Evolutionary conservation across 2,329 filamentous ascomycete genomes (phyloP), one percentile per base, ranked within the genome.

Genomic region (Fusarium odoratissimum): DNA sequence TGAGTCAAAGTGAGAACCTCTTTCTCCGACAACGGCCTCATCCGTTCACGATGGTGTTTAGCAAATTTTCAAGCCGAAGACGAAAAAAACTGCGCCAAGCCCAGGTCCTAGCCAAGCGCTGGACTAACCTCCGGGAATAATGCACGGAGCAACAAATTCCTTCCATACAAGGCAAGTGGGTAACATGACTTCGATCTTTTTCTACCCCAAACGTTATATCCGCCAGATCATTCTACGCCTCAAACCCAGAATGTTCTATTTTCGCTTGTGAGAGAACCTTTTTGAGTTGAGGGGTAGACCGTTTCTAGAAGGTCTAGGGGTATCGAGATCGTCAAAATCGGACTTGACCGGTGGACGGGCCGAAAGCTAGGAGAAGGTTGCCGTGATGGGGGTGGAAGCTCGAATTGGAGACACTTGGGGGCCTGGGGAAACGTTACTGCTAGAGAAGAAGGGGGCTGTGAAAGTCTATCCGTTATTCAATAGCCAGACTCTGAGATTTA

Each of bases 111-210:
- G 41, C 16, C 25, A 25, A 38, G 23, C 35, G 40, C n/a, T 30
- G 45, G 44, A 51, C 28, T 51, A 60, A 60, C 9, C 23, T 72
- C 48, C 48, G 49, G 52, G 14, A 46, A 57, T n/a, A 46, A 71
- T 71, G 66, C 60, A 57, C 48, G 42, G 38, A 49, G 33, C 31
- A 42, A 44, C 48, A 57, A 63, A 23, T 49, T 37, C 19, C 46
- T 72, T 67, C 66, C 46, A 38, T 45, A 67, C 28, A 54, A 16
- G 70, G 60, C 52, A 72, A 71, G 70, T 67, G 70, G 70, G 44
- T 54, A 67, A 56, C 45, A n/a, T 42, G n/a, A 56, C 49, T 57
- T 69, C 44, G 55, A 30, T 46, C 21, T 55, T 62, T 56, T 49
- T 45, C 35, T 21, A 16, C 16, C 19, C 30, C 45, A 45, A 61